These are phyloP conservation scores for Trametes sp. DNA, from an alignment of 1,284 basidiomycete genomes.

Conservation along the genomic window DNA sequence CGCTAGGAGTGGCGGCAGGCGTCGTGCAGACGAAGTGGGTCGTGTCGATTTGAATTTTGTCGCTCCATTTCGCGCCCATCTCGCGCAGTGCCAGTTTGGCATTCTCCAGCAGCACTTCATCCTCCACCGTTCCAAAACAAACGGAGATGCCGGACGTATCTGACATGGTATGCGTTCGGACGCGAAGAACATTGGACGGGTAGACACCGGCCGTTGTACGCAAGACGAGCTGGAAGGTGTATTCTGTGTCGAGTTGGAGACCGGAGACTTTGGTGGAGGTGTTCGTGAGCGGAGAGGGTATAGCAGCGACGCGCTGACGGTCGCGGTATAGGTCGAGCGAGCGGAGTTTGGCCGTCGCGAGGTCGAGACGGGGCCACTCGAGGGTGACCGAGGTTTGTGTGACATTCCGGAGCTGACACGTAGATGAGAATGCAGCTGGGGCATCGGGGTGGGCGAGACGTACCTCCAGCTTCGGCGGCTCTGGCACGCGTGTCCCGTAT, in stretches of 20 bases:
- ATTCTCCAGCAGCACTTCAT: slow-evolving; percentile 77
- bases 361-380: slow-evolving; percentile 88
- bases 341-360: slow-evolving; percentile 86
- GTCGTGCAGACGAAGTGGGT: slow-evolving; percentile 97
- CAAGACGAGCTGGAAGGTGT: slow-evolving; percentile 91
- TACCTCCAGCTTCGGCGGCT: slow-evolving; percentile 78
- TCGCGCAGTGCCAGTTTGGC: slow-evolving; percentile 79
- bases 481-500: slow-evolving; percentile 76
- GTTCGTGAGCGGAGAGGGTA: slow-evolving; percentile 82
- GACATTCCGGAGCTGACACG: slow-evolving; percentile 80
- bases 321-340: slow-evolving; percentile 93
- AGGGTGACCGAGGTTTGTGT: slow-evolving; percentile 95
- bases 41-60: slow-evolving; percentile 95
- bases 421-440: background rate
- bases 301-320: slow-evolving; percentile 84
- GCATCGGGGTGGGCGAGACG: slow-evolving; percentile 30
- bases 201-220: slow-evolving; percentile 91
- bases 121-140: slow-evolving; percentile 89
- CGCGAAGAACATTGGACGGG: slow-evolving; percentile 81
- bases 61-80: slow-evolving; percentile 89
- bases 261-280: slow-evolving; percentile 92
- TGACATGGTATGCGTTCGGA: slow-evolving; percentile 91
- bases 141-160: slow-evolving; percentile 94
- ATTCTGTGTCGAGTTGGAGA: slow-evolving; percentile 87
- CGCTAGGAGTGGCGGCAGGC: slow-evolving; percentile 70